Evolutionary conservation across 1,284 basidiomycete genomes (phyloP).

Genomic region (Neonothopanus nambi): DNA sequence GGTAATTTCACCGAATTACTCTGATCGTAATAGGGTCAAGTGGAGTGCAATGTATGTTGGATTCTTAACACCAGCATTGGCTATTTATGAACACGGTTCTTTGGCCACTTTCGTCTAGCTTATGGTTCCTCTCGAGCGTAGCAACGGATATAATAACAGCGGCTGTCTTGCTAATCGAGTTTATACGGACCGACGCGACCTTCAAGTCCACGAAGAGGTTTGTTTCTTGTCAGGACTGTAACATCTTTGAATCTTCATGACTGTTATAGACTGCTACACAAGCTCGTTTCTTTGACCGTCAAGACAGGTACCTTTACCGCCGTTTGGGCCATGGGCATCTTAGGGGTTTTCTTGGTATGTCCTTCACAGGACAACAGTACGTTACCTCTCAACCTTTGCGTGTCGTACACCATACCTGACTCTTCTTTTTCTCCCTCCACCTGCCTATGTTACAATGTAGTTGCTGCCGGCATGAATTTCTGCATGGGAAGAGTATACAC

Average conservation of each 20-base stretch:
- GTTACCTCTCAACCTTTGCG: not conserved
- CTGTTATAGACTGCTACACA: not conserved
- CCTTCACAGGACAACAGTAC: not conserved
- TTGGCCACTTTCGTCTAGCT: not conserved
- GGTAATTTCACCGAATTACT: no score
- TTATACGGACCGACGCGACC: not conserved
- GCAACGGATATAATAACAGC: not conserved
- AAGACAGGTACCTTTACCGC: not conserved
- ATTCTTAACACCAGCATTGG: no score
- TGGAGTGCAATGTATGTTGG: no score
- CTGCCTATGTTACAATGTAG: no score
- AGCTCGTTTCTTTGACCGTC: not conserved
- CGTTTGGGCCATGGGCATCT: not conserved
- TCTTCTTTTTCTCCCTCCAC: no score
- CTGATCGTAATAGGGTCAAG: no score
- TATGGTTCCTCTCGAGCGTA: not conserved
- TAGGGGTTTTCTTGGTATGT: not conserved
- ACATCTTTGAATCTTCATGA: not conserved
- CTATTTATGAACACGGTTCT: no score
- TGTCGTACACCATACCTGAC: not conserved
- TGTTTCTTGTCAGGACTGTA: not conserved
- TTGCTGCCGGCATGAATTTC: not conserved
- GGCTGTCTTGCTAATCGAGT: not conserved
- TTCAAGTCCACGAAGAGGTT: not conserved
- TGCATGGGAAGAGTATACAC: not conserved